A percentile compares a stretch with the other conserved stretches of the same genome.
These are phyloP conservation scores for Aspergillus wentii DNA, from an alignment of 495 filamentous ascomycete species.

Conservation along the genomic window DNA sequence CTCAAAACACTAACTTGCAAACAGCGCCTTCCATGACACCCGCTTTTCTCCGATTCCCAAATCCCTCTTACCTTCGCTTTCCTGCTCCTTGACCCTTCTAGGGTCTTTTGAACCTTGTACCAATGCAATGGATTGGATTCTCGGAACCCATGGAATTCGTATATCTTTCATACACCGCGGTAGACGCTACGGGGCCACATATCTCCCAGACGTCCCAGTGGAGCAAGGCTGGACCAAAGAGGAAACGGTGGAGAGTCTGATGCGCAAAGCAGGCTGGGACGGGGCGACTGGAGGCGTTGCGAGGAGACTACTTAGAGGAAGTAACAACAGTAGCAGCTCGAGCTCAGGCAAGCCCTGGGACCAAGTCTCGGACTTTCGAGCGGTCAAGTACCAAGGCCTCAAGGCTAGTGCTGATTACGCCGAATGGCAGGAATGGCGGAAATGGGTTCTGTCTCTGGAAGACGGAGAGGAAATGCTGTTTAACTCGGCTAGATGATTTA, in stretches of 20 bases:
- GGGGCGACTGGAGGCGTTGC: slow-evolving; percentile 42
- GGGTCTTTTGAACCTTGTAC: slow-evolving; percentile 70
- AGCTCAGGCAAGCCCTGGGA: slow-evolving; percentile 51
- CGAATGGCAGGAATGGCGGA: slow-evolving; percentile 72
- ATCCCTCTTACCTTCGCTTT: slow-evolving; percentile 62
- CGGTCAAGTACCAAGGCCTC: slow-evolving; percentile 77
- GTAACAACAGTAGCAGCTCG: slow-evolving; percentile 8
- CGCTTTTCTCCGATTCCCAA: slow-evolving; percentile 73
- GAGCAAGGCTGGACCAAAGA: slow-evolving; percentile 97
- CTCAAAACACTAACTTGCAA: slow-evolving; percentile 9
- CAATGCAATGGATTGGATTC: slow-evolving; percentile 75
- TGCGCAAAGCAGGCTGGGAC: slow-evolving; percentile 89
- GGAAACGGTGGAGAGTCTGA: slow-evolving; percentile 81
- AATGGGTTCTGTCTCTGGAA: slow-evolving; percentile 56
- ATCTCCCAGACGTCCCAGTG: slow-evolving; percentile 83
- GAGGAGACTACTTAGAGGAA: slow-evolving; percentile 35
- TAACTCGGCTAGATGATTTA: background rate
- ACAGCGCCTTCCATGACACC: slow-evolving; percentile 76
- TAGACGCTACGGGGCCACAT: slow-evolving; percentile 63
- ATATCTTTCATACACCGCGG: slow-evolving; percentile 68
- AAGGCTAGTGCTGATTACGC: slow-evolving; percentile 63
- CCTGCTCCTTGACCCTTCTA: slow-evolving; percentile 68
- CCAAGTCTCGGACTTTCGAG: slow-evolving; percentile 63
- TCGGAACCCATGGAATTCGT: slow-evolving; percentile 80
- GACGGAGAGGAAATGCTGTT: slow-evolving; percentile 24